Percentiles rank a stretch among this genome's conserved stretches.
Evolutionary conservation across 2,329 filamentous ascomycete species (phyloP).

Genomic region (Diaporthe sp.): DNA sequence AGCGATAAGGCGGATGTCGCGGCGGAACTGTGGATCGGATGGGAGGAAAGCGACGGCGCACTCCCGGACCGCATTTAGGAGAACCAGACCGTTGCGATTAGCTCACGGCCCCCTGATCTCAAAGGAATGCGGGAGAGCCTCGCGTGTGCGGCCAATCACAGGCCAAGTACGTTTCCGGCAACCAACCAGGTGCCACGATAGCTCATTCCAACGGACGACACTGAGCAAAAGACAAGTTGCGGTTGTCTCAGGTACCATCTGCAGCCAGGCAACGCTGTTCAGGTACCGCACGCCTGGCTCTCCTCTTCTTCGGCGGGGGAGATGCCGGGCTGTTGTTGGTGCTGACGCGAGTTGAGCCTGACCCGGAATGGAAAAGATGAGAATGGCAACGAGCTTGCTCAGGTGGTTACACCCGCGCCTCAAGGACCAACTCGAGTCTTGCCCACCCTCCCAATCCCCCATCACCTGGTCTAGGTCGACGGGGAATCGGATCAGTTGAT

Average conservation of each 20-base stretch:
- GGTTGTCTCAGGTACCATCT: slow-evolving; percentile 29
- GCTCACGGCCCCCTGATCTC: slow-evolving; percentile 24
- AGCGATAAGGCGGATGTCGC: slow-evolving; percentile 15
- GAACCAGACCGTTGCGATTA: slow-evolving; percentile 26
- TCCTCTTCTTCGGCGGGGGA: background rate
- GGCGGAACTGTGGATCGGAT: slow-evolving; percentile 8
- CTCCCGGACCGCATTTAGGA: slow-evolving; percentile 25
- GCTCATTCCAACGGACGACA: slow-evolving; percentile 2
- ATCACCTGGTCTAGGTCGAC: slow-evolving; percentile 19
- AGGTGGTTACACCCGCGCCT: slow-evolving; percentile 26
- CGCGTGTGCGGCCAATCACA: slow-evolving; percentile 24
- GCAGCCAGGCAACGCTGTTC: slow-evolving; percentile 23
- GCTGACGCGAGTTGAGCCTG: slow-evolving; percentile 1
- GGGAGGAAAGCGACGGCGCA: slow-evolving; percentile 17
- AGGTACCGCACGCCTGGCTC: slow-evolving; percentile 21
- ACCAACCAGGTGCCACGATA: slow-evolving; percentile 20
- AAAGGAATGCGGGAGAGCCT: slow-evolving; percentile 29
- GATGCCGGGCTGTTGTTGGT: slow-evolving; percentile 2
- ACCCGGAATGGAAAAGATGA: slow-evolving; percentile 13
- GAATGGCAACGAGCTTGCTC: slow-evolving; percentile 13
- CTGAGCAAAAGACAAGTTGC: background rate
- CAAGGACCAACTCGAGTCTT: slow-evolving; percentile 13
- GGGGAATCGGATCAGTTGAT: slow-evolving; percentile 16
- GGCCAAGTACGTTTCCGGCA: slow-evolving; percentile 19
- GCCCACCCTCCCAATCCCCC: background rate